phyloP scores from a whole-genome alignment of 306 rosid species.

The Mimosa pudica region DNA sequence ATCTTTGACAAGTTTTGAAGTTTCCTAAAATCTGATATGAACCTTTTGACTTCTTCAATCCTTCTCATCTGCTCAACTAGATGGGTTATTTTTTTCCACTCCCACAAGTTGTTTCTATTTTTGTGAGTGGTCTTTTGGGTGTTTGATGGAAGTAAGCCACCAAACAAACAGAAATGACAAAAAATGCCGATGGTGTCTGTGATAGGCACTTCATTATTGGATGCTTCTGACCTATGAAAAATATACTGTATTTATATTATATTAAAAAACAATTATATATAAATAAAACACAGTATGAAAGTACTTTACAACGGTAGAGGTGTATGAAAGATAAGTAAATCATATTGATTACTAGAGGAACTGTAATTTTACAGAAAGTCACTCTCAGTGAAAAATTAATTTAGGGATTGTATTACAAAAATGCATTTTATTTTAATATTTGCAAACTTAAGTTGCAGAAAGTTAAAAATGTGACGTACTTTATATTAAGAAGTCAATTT shows the following conservation, averaged over 20 bases:
- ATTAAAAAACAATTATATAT: no score
- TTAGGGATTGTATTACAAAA: background rate
- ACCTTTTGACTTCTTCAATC: slow-evolving; percentile 45
- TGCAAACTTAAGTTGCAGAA: no score
- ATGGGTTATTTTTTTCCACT: background rate
- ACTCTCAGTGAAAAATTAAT: background rate
- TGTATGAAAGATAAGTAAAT: background rate
- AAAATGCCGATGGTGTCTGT: slow-evolving; percentile 26
- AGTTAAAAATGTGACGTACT: no score
- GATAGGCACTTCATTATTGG: slow-evolving; percentile 36
- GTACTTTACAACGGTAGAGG: background rate
- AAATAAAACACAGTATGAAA: no score
- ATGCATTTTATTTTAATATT: no score
- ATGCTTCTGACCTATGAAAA: slow-evolving; percentile 25
- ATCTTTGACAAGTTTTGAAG: slow-evolving; percentile 40
- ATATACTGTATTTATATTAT: background rate
- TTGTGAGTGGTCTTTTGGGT: slow-evolving; percentile 24
- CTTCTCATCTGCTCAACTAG: slow-evolving; percentile 20
- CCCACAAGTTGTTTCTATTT: slow-evolving; percentile 26
- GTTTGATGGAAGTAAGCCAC: slow-evolving; percentile 40
- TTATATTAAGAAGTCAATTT: no score
- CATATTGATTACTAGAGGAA: background rate
- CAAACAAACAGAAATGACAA: slow-evolving; percentile 47
- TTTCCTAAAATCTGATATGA: slow-evolving; percentile 22
- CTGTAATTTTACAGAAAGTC: background rate